phyloP scores from a whole-genome alignment of 345 rosid genomes.

The Lepidium africanum region DNA sequence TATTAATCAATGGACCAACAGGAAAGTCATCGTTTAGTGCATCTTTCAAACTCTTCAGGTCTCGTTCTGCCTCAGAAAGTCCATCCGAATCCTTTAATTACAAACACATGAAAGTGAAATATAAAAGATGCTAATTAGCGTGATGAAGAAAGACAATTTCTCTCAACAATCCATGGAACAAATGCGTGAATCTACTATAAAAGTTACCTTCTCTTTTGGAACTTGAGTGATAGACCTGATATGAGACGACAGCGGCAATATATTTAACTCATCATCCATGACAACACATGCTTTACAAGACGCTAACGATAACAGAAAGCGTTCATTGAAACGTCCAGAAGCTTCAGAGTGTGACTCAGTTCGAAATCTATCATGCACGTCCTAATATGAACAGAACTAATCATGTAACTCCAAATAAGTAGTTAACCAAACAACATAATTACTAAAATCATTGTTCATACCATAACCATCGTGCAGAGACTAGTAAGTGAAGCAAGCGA shows the following conservation, averaged over 20 bases:
- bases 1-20: constrained; percentile 83
- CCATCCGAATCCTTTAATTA: constrained; percentile 68
- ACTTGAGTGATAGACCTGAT: constrained; percentile 61
- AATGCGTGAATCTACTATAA: not conserved
- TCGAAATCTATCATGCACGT: constrained; percentile 94
- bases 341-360: constrained; percentile 91
- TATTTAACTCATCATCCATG: constrained; percentile 92
- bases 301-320: constrained; percentile 81
- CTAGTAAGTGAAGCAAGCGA: constrained; percentile 83
- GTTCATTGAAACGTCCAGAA: constrained; percentile 84
- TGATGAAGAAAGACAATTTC: not conserved
- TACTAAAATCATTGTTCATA: constrained; percentile 26
- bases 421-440: not conserved
- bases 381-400: constrained; percentile 45
- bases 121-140: not conserved
- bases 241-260: constrained; percentile 90
- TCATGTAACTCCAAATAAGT: constrained; percentile 8
- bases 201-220: constrained; percentile 60
- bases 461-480: constrained; percentile 95
- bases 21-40: constrained; percentile 78
- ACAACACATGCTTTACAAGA: constrained; percentile 87
- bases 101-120: constrained; percentile 1
- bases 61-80: constrained; percentile 76
- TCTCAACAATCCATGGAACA: not conserved
- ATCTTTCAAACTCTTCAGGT: constrained; percentile 74